Base-by-base conservation (phyloP, 2,329 filamentous ascomycete genomes). In the Dactylonectria estremocensis region DNA sequence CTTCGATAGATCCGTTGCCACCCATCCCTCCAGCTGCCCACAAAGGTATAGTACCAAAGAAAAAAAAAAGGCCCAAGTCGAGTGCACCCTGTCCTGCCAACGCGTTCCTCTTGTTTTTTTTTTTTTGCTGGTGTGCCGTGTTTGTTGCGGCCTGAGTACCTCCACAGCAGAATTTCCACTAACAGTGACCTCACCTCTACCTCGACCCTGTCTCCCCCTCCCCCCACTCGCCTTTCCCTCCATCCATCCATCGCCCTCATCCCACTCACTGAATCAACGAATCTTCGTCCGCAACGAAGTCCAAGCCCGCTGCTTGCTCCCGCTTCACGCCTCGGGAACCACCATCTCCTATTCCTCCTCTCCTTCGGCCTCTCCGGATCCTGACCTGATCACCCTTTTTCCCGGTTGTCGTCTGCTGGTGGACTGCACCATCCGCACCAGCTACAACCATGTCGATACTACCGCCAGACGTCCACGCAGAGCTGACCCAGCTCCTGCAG, bases 401-500 rank as follows among this genome's bases (percentile, higher is more conserved):
- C 58, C 61, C 69, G 55, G 62, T 66, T 69, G 53, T 72, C 66
- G 73, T 75, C 74, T 73, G 74, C 73, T 76, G 74, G 74, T 76
- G 74, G 74, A 71, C 73, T 73, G 74, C 74, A 74, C 74, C 74
- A 76, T 72, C 71, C 66, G 70, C 73, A 72, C 57, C 71, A 68
- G 56, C 59, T 58, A 43, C 57, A 73, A 81, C 69, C 72, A 96
- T 97, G 94, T 97, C 95, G 81, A 84, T 97, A 74, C 90, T 98
- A 50, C 91, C 95, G 72, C 86, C 92, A 73, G 94, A 98, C 79
- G 89, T 96, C 78, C 93, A 96, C 81, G 88, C 90, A 75, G 94
- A 95, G 84, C 91, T 99, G 77, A 87, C 88, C 72, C 92, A 95
- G 88, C 90, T 99, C 74, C 88, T 99, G 80, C 91, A 93, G 84